Evolutionary conservation across 768 basidiomycete genomes (phyloP).

Genomic region (Tricholomella constricta): DNA sequence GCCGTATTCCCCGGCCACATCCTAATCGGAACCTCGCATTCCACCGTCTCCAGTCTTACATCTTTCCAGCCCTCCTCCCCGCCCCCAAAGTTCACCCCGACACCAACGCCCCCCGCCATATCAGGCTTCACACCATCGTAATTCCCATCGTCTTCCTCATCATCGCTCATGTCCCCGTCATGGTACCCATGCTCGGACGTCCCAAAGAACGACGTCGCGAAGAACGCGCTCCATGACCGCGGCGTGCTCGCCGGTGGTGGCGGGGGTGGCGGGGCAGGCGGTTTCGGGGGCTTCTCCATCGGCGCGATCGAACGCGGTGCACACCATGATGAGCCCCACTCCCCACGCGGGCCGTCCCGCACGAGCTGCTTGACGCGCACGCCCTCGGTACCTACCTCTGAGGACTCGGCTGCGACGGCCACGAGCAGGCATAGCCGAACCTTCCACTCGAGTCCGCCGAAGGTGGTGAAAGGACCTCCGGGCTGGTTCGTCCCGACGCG

Average conservation of each 20-base stretch:
- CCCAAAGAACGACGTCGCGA: constrained; percentile 38
- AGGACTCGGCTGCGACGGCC: constrained; percentile 55
- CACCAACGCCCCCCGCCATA: constrained; percentile 51
- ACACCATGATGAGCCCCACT: constrained; percentile 73
- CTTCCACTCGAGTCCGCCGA: constrained; percentile 90
- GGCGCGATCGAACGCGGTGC: constrained; percentile 62
- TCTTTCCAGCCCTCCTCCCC: constrained; percentile 67
- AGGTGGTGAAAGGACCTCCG: constrained; percentile 19
- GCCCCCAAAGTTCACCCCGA: constrained; percentile 51
- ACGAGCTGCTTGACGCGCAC: constrained; percentile 55
- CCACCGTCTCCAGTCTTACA: constrained; percentile 81
- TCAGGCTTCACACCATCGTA: constrained; percentile 55
- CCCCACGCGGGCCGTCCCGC: constrained; percentile 60
- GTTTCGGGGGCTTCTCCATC: constrained; percentile 46
- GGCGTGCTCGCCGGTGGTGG: constrained; percentile 21
- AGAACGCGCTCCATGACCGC: constrained; percentile 41
- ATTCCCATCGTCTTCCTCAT: constrained; percentile 26
- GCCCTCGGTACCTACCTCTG: constrained; percentile 49
- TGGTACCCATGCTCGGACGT: constrained; percentile 53
- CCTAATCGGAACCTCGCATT: constrained; percentile 88
- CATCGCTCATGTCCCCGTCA: constrained; percentile 57
- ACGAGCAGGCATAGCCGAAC: constrained; percentile 87
- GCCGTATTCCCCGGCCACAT: constrained; percentile 91
- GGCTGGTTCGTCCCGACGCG: constrained; percentile 42
- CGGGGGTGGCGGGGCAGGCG: constrained; percentile 19